phyloP scores from a whole-genome alignment of 768 basidiomycete species.

The Leucocoprinus sp. region DNA sequence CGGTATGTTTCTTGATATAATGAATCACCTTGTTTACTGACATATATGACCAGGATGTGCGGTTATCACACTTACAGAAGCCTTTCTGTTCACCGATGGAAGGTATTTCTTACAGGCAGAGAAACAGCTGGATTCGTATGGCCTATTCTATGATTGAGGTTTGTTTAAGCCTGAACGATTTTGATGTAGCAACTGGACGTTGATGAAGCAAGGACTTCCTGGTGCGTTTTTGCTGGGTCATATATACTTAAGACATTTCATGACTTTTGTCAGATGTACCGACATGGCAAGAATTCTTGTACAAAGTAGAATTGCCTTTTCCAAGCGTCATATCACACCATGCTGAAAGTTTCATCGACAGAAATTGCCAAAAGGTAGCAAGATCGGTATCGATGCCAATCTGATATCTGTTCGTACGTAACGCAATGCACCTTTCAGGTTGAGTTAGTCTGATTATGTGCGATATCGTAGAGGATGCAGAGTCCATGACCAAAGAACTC shows the following conservation, averaged over 20 bases:
- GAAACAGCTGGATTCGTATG: constrained; percentile 79
- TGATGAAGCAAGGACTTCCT: constrained; percentile 89
- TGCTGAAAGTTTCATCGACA: constrained; percentile 18
- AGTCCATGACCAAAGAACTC: constrained; percentile 50
- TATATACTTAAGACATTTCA: not conserved
- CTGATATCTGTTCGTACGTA: constrained; percentile 58
- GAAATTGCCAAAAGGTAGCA: constrained; percentile 52
- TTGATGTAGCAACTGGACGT: constrained; percentile 66
- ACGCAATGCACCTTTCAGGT: not conserved
- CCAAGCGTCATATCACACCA: not conserved
- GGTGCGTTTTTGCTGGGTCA: constrained; percentile 30
- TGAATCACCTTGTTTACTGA: not conserved
- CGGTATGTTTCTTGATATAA: not conserved
- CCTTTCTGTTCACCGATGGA: constrained; percentile 90
- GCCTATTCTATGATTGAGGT: not conserved
- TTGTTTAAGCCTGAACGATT: not conserved
- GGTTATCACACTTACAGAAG: constrained; percentile 59
- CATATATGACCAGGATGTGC: constrained; percentile 51
- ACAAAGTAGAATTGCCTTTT: constrained; percentile 38
- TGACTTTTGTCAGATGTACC: constrained; percentile 67
- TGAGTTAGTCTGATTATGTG: not conserved
- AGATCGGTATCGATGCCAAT: constrained; percentile 78
- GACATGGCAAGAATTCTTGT: constrained; percentile 82
- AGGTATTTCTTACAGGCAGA: constrained; percentile 91
- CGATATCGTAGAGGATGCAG: constrained; percentile 48